These are phyloP conservation scores for Fusarium nelsonii DNA, from an alignment of 2,329 filamentous ascomycete genomes.

Conservation along the genomic window DNA sequence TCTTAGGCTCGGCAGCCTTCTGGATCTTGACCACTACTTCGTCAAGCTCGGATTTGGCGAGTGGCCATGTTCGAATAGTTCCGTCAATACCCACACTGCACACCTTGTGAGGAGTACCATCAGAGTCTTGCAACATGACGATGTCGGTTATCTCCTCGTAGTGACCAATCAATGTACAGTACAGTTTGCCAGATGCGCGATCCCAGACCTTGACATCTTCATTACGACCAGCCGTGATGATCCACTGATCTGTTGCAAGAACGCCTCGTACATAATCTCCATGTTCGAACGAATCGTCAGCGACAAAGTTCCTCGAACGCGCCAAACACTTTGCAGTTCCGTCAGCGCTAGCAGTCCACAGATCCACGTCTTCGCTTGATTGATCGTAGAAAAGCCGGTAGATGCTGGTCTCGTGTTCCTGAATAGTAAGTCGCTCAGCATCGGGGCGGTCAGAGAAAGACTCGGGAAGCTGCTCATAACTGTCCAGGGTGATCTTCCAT, in stretches of 20 bases:
- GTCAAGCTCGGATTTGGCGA: slow-evolving; percentile 71
- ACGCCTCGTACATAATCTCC: slow-evolving; percentile 92
- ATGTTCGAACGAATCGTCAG: slow-evolving; percentile 80
- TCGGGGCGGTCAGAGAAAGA: slow-evolving; percentile 57
- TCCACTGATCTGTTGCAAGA: slow-evolving; percentile 79
- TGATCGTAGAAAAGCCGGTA: slow-evolving; percentile 82
- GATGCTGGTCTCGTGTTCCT: slow-evolving; percentile 90
- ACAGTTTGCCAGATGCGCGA: slow-evolving; percentile 75
- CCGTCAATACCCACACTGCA: slow-evolving; percentile 91
- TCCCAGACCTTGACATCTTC: slow-evolving; percentile 96
- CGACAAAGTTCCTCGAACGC: slow-evolving; percentile 74
- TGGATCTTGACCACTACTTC: slow-evolving; percentile 60
- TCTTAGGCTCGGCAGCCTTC: slow-evolving; percentile 64
- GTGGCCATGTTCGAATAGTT: slow-evolving; percentile 86
- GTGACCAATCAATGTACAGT: slow-evolving; percentile 83
- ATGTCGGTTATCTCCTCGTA: slow-evolving; percentile 93
- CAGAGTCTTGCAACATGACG: slow-evolving; percentile 65
- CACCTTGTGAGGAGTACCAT: slow-evolving; percentile 61
- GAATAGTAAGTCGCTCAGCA: slow-evolving; percentile 66
- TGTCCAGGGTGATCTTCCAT: slow-evolving; percentile 72
- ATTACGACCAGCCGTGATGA: slow-evolving; percentile 89
- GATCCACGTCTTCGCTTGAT: slow-evolving; percentile 71
- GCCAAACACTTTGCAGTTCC: slow-evolving; percentile 86
- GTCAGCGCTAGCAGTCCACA: slow-evolving; percentile 95
- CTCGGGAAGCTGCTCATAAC: slow-evolving; percentile 67